Conservation (phyloP, 1,139 yeast species). For the Yamadazyma oceani region DNA sequence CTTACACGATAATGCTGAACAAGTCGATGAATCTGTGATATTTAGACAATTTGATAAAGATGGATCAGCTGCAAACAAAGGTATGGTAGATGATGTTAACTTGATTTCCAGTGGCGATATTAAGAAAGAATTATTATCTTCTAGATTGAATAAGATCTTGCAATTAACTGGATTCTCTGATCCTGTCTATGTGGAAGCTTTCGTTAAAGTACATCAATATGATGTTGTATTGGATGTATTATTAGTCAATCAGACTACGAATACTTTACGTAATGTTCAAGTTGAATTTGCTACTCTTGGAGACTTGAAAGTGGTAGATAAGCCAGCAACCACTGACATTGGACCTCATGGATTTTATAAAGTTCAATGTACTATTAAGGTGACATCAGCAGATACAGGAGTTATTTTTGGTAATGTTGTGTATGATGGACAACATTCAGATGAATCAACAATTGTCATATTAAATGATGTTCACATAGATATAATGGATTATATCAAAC, state of each 20-base stretch:
- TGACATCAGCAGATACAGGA: constrained; percentile 96
- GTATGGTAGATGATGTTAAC: constrained; percentile 50
- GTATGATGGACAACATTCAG: constrained; percentile 94
- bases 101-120: constrained; percentile 39
- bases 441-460: constrained; percentile 86
- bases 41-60: constrained; percentile 80
- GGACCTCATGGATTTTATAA: constrained; percentile 97
- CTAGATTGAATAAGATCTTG: constrained; percentile 83
- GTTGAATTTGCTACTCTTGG: constrained; percentile 97
- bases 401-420: constrained; percentile 96
- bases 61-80: constrained; percentile 34
- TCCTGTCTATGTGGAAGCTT: constrained; percentile 97
- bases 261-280: constrained; percentile 85
- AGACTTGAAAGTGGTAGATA: constrained; percentile 91
- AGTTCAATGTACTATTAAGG: constrained; percentile 85
- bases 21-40: constrained; percentile 76
- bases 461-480: constrained; percentile 94
- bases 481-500: constrained; percentile 96
- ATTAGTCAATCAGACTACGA: constrained; percentile 90
- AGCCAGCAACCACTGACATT: constrained; percentile 87
- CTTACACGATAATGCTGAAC: constrained; percentile 68
- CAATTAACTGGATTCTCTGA: constrained; percentile 97
- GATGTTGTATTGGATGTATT: constrained; percentile 94
- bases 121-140: constrained; percentile 60
- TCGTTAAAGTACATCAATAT: constrained; percentile 90